A percentile compares a stretch with the other conserved stretches of the same genome.
These are phyloP conservation scores for Saccharomyces uvarum DNA, from an alignment of 1,139 yeast genomes.

Conservation along the genomic window DNA sequence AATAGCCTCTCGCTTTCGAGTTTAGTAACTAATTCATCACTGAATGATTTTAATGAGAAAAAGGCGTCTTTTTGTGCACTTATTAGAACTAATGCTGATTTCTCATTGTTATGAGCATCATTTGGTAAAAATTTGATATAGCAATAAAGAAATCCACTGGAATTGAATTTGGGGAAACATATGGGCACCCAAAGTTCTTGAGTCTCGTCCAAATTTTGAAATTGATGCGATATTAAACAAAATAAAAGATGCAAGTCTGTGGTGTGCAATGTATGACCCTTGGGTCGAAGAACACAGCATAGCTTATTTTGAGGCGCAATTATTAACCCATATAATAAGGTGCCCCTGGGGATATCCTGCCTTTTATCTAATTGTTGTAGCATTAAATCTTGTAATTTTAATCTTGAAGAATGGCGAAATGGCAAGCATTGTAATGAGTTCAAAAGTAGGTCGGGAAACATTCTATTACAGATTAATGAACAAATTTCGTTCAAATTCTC, in stretches of 20 bases:
- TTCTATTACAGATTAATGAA: constrained; percentile 33
- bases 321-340: constrained; percentile 55
- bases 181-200: constrained; percentile 92
- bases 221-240: constrained; percentile 49
- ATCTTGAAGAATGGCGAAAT: constrained; percentile 41
- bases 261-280: constrained; percentile 59
- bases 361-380: constrained; percentile 17
- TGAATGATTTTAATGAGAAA: constrained; percentile 59
- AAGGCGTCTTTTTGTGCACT: constrained; percentile 82
- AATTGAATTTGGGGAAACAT: constrained; percentile 84
- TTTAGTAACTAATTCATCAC: constrained; percentile 42
- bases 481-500: constrained; percentile 25
- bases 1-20: constrained; percentile 29
- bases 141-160: constrained; percentile 78
- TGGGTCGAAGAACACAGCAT: constrained; percentile 56
- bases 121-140: constrained; percentile 53
- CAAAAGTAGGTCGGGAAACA: constrained; percentile 48
- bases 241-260: constrained; percentile 59
- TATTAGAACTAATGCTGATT: constrained; percentile 59
- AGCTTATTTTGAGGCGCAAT: constrained; percentile 49
- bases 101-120: constrained; percentile 19
- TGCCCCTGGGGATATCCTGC: constrained; percentile 25
- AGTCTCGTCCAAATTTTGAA: constrained; percentile 28
- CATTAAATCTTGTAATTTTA: constrained; percentile 33
- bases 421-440: constrained; percentile 57